These are phyloP conservation scores for Pichia sp. DNA, from an alignment of 1,139 yeast species.

Conservation along the genomic window DNA sequence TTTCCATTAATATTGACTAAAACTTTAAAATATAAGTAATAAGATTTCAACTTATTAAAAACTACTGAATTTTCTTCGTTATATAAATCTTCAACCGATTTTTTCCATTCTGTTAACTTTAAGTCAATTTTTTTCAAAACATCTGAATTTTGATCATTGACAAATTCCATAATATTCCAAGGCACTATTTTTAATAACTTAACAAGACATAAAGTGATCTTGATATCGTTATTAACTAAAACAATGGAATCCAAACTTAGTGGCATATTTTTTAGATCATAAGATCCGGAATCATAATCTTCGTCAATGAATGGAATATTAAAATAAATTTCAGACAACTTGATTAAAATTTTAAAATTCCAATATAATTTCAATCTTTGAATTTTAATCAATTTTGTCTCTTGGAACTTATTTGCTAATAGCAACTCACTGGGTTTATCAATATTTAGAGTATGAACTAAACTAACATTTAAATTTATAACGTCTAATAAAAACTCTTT, in stretches of 20 bases:
- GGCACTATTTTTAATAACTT: conserved; percentile 28
- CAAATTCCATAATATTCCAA: conserved; percentile 21
- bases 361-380: conserved; percentile 56
- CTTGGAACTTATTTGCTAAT: conserved; percentile 8
- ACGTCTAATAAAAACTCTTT: conserved; percentile 23
- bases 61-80: conserved; percentile 22
- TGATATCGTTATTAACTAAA: conserved; percentile 27
- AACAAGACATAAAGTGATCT: conserved; percentile 23
- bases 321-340: conserved; percentile 38
- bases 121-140: conserved; percentile 18
- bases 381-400: conserved; percentile 29
- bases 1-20: conserved; percentile 19
- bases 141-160: conserved; percentile 12
- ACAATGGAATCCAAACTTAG: conserved; percentile 24
- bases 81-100: conserved; percentile 14
- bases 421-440: conserved; percentile 15
- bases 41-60: conserved; percentile 24
- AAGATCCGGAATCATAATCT: conserved; percentile 1
- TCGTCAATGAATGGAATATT: conserved; percentile 37
- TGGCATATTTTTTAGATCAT: conserved; percentile 9
- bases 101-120: conserved; percentile 22
- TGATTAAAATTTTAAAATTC: conserved; percentile 49
- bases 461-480: conserved; percentile 18
- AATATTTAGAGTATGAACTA: conserved; percentile 18
- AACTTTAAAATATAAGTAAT: conserved; percentile 25